Conservation (phyloP, 345 rosid species). For the Erodium maritimum region DNA sequence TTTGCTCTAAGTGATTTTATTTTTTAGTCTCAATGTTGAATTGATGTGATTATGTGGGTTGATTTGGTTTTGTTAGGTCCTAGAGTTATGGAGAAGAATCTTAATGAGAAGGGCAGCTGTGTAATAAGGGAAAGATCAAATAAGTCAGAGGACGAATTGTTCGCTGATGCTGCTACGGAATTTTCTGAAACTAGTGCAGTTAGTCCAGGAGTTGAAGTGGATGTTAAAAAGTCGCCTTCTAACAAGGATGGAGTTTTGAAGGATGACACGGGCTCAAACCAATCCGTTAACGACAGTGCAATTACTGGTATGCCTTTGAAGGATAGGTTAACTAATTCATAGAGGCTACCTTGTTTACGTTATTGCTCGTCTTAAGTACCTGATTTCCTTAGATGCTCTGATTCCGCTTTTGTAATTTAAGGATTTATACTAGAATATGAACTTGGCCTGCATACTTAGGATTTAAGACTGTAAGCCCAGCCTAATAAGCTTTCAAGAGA, state of each 20-base stretch:
- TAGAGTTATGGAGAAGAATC: slow-evolving; percentile 16
- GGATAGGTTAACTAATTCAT: no score
- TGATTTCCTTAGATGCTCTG: no score
- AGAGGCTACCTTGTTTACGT: no score
- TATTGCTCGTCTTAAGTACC: no score
- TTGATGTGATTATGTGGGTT: slow-evolving; percentile 9
- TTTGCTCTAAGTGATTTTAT: not conserved
- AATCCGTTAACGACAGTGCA: slow-evolving; percentile 15
- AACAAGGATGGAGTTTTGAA: slow-evolving; percentile 3
- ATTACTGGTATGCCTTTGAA: slow-evolving; percentile 26
- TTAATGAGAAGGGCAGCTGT: slow-evolving; percentile 17
- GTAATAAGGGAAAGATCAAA: slow-evolving; percentile 21
- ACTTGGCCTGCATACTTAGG: no score
- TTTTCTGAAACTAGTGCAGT: slow-evolving; percentile 26
- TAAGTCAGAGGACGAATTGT: slow-evolving; percentile 46
- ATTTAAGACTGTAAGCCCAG: no score
- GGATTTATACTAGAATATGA: no score
- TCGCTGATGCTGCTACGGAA: slow-evolving; percentile 52
- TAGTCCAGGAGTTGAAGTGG: slow-evolving; percentile 11
- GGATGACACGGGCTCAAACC: slow-evolving; percentile 8
- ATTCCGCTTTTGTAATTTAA: no score
- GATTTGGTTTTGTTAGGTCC: slow-evolving; percentile 26
- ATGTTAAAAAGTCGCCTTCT: slow-evolving; percentile 11
- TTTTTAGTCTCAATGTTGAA: no score
- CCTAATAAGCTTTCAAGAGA: no score